Percentiles rank a stretch among this genome's conserved stretches.
Conservation (phyloP, 129 eudicot species). For the Artemisia argyi region DNA sequence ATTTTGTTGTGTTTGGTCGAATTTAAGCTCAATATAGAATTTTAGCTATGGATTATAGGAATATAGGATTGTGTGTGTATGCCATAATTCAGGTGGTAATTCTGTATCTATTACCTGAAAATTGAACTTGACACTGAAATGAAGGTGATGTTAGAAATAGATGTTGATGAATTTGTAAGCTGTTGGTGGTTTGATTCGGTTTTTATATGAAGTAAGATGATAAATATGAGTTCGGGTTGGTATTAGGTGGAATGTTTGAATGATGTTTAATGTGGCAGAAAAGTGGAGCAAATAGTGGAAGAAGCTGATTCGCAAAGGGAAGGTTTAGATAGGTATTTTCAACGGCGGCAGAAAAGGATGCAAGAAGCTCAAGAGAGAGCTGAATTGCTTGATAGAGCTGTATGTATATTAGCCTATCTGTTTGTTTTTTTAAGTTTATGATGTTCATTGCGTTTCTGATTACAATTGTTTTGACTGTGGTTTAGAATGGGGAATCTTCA, state of each 20-base stretch:
- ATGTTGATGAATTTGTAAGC: not conserved
- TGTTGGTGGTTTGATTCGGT: constrained; percentile 3
- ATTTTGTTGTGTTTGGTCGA: not conserved
- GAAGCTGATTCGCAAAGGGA: constrained; percentile 90
- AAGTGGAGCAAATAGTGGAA: constrained; percentile 91
- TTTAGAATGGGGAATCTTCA: constrained; percentile 81
- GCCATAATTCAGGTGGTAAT: not conserved
- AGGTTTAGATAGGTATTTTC: constrained; percentile 73
- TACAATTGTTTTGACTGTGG: constrained; percentile 28
- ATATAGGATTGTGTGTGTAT: no score
- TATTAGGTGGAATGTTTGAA: no score
- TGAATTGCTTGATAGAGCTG: constrained; percentile 89
- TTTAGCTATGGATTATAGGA: not conserved
- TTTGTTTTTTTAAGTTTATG: not conserved
- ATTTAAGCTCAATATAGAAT: constrained; percentile 4
- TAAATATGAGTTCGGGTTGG: constrained; percentile 21
- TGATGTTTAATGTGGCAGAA: constrained; percentile 42
- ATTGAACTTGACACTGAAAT: not conserved
- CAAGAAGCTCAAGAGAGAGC: constrained; percentile 95
- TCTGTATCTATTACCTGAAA: constrained; percentile 1
- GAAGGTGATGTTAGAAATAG: not conserved
- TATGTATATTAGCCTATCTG: constrained; percentile 36
- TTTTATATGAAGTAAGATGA: constrained; percentile 43
- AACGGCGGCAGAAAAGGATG: constrained; percentile 65
- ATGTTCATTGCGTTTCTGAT: not conserved